A percentile compares a stretch with the other conserved stretches of the same genome.
These are phyloP conservation scores for Colletotrichum sp. DNA, from an alignment of 2,329 filamentous ascomycete genomes.

Conservation along the genomic window DNA sequence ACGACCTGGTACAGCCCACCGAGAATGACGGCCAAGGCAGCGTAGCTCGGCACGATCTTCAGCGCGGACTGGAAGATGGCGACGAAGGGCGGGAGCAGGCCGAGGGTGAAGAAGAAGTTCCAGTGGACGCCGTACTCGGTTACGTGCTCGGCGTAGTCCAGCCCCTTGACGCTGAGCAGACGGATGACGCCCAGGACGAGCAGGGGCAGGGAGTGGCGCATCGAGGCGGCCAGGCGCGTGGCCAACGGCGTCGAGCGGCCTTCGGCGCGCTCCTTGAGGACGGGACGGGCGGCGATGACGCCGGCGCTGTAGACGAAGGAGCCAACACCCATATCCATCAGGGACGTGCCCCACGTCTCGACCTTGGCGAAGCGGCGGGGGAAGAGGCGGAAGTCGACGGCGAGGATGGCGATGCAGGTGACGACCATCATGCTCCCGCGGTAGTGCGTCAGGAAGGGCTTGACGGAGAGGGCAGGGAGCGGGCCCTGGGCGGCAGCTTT, in stretches of 20 bases:
- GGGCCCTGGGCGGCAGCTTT: slow-evolving; percentile 31
- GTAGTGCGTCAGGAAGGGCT: slow-evolving; percentile 92
- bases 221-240: slow-evolving; percentile 67
- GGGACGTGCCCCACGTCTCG: slow-evolving; percentile 98
- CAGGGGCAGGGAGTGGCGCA: slow-evolving; percentile 84
- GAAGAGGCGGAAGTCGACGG: slow-evolving; percentile 93
- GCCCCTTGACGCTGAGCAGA: slow-evolving; percentile 86
- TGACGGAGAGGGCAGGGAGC: slow-evolving; percentile 70
- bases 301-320: slow-evolving; percentile 97
- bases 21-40: slow-evolving; percentile 74
- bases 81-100: slow-evolving; percentile 85
- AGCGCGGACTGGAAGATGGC: slow-evolving; percentile 80
- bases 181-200: slow-evolving; percentile 81
- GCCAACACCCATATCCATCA: slow-evolving; percentile 97
- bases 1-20: slow-evolving; percentile 74
- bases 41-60: slow-evolving; percentile 75
- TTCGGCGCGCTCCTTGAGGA: slow-evolving; percentile 72
- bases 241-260: slow-evolving; percentile 54
- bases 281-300: slow-evolving; percentile 83
- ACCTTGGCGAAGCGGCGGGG: slow-evolving; percentile 96
- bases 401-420: slow-evolving; percentile 91
- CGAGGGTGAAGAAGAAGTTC: slow-evolving; percentile 99
- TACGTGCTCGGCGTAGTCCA: slow-evolving; percentile 97
- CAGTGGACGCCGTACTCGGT: slow-evolving; percentile 98
- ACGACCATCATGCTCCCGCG: slow-evolving; percentile 89